A percentile compares a stretch with the other conserved stretches of the same genome.
These are phyloP conservation scores for Trichophyton schoenleinii DNA, from an alignment of 2,329 filamentous ascomycete species.

Conservation along the genomic window DNA sequence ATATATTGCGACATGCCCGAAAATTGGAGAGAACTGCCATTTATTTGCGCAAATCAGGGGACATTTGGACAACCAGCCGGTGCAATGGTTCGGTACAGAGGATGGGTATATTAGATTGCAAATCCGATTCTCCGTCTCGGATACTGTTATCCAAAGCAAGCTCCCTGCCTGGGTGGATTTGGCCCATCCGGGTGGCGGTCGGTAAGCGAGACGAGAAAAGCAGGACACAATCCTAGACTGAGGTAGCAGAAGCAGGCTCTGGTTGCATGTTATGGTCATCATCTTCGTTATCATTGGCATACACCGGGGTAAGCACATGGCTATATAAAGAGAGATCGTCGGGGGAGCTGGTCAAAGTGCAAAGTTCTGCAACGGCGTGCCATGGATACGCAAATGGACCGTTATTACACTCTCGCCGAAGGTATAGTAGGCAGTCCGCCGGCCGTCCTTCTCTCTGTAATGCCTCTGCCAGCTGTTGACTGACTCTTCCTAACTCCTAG, in stretches of 20 bases:
- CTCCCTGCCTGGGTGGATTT: too few relatives aligned
- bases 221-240: not conserved
- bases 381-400: not conserved
- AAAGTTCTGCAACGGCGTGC: not conserved
- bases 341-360: not conserved
- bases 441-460: not conserved
- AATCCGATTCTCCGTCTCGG: too few relatives aligned
- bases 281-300: not conserved
- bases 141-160: too few relatives aligned
- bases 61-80: too few relatives aligned
- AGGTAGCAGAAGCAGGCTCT: too few relatives aligned
- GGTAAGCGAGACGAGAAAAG: not conserved
- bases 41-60: too few relatives aligned
- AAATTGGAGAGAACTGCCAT: too few relatives aligned
- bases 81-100: too few relatives aligned
- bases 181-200: too few relatives aligned
- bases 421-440: constrained; percentile 11
- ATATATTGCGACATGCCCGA: too few relatives aligned
- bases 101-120: too few relatives aligned
- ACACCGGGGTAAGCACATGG: not conserved
- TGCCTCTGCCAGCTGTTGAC: not conserved
- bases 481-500: constrained; percentile 8
- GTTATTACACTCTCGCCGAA: constrained; percentile 19
- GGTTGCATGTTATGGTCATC: not conserved
- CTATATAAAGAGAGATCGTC: not conserved